Percentiles rank a stretch among this genome's conserved stretches.
Conservation (phyloP, 176 grass and related monocot species). For the Oropetium thomaeum region DNA sequence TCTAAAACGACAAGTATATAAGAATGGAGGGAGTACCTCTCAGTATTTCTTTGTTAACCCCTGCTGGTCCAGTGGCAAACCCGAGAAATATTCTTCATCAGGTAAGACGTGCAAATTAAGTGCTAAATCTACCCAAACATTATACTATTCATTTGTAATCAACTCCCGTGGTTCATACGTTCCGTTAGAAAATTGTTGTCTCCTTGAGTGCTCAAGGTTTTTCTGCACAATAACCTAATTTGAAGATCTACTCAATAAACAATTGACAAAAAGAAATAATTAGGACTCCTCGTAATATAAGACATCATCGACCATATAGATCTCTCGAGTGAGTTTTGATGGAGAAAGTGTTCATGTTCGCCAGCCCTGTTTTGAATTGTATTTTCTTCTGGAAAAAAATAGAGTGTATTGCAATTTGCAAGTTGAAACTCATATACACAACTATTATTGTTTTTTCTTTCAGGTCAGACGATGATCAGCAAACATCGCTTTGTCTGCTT, state of each 20-base stretch:
- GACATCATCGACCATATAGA: too few species aligned
- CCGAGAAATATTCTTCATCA: not conserved
- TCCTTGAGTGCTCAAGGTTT: not conserved
- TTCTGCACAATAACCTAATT: not conserved
- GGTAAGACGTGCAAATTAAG: not conserved
- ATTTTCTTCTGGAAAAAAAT: too few species aligned
- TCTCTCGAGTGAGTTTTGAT: not conserved
- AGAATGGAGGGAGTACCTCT: too few species aligned
- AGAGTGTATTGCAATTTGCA: not conserved
- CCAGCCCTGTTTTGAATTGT: not conserved
- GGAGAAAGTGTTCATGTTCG: not conserved
- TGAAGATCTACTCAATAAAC: not conserved
- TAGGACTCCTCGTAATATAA: not conserved
- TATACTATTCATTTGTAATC: not conserved
- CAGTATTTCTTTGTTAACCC: not conserved
- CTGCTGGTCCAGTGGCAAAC: not conserved
- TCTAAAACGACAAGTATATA: too few species aligned
- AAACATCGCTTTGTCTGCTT: not conserved
- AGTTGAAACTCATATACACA: not conserved
- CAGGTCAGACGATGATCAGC: not conserved
- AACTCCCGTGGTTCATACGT: not conserved
- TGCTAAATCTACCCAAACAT: not conserved
- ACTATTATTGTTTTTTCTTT: not conserved
- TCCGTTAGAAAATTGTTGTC: not conserved
- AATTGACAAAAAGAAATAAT: not conserved